A percentile compares a stretch with the other conserved stretches of the same genome.
These are phyloP conservation scores for Endocladia muricata DNA, from an alignment of 31 red algal genomes.

Conservation along the genomic window DNA sequence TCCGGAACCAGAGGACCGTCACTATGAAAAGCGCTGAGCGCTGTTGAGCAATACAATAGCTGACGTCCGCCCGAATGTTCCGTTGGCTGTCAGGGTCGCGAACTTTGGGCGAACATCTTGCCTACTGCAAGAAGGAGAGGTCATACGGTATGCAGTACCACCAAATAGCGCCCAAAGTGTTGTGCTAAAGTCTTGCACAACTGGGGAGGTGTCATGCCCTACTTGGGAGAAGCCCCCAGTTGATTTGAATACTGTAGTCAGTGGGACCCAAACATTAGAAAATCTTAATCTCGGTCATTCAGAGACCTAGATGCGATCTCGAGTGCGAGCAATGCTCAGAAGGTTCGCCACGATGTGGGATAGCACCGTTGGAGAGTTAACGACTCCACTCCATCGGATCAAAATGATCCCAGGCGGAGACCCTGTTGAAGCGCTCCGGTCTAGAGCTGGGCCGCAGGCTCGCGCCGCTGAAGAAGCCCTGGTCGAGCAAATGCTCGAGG, in stretches of 20 bases:
- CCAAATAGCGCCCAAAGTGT: not conserved
- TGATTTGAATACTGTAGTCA: not conserved
- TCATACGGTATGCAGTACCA: not conserved
- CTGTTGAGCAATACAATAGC: not conserved
- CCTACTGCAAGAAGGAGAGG: not conserved
- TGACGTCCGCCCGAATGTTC: not conserved
- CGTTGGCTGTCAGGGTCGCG: not conserved
- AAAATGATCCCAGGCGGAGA: not conserved
- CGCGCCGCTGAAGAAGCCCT: not conserved
- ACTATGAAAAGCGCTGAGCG: not conserved
- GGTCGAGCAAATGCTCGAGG: constrained; percentile 18
- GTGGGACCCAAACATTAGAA: not conserved
- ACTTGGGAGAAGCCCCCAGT: not conserved
- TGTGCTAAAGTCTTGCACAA: not conserved
- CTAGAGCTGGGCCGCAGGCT: not conserved
- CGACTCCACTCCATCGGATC: constrained; percentile 1
- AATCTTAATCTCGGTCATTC: not conserved
- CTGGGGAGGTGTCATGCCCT: not conserved
- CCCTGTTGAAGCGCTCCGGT: not conserved
- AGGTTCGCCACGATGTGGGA: constrained; percentile 1
- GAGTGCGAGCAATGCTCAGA: not conserved
- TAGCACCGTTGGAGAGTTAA: not conserved
- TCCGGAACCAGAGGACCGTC: not conserved
- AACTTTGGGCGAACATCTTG: not conserved
- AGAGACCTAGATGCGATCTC: not conserved